Evolutionary conservation across 257 asterid species (phyloP).

Genomic region (Plantago ovata): DNA sequence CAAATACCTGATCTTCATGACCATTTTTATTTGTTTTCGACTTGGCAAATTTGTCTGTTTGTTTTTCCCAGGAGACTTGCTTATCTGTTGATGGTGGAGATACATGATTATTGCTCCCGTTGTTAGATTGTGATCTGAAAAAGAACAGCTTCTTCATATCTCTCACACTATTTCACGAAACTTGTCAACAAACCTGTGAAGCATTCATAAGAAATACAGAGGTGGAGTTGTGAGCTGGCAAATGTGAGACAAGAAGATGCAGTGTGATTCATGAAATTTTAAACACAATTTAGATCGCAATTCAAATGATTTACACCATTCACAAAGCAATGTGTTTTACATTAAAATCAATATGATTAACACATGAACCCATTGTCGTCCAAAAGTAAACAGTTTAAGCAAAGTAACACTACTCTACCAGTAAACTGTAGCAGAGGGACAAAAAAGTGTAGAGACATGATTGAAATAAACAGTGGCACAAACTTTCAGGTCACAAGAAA

Average conservation of each 20-base stretch:
- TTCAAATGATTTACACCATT: background rate
- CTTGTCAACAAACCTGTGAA: conserved; percentile 24
- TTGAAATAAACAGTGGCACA: conserved; percentile 10
- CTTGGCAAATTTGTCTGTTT: conserved; percentile 38
- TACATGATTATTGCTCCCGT: conserved; percentile 30
- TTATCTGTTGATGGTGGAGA: conserved; percentile 68
- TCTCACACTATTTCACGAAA: conserved; percentile 29
- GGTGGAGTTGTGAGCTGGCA: conserved; percentile 12
- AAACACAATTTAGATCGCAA: background rate
- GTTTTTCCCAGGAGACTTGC: conserved; percentile 54
- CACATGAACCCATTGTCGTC: conserved; percentile 3
- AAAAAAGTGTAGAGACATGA: background rate
- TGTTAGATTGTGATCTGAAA: conserved; percentile 62
- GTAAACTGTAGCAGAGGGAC: background rate
- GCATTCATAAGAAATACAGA: conserved; percentile 8
- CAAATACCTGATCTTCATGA: conserved; percentile 36
- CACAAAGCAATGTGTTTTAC: background rate
- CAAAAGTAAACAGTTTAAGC: background rate
- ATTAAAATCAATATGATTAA: conserved; percentile 6
- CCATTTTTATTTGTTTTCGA: conserved; percentile 43
- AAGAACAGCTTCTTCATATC: conserved; percentile 91
- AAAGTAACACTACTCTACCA: background rate
- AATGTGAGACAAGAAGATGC: conserved; percentile 6
- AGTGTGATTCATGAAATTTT: conserved; percentile 13
- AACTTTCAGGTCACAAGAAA: conserved; percentile 3